Evolutionary conservation across 306 rosid genomes (phyloP), one percentile per base, ranked within the genome.

Genomic region (Adenanthera pavonina): DNA sequence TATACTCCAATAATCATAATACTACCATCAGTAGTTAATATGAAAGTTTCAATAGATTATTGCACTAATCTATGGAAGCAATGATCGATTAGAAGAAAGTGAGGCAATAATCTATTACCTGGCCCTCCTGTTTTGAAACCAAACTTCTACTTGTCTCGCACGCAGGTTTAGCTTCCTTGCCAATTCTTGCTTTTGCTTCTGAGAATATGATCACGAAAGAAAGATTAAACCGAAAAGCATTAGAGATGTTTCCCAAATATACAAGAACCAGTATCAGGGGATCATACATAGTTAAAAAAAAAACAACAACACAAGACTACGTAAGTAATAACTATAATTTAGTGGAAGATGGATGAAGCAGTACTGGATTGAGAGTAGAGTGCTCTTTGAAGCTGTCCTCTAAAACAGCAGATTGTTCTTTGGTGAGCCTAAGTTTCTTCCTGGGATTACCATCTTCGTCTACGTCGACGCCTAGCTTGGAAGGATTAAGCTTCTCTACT

Each of bases 81-180:
- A 5, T 9, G 7, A 19, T 19, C 8, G 9, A 69, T 61, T 3
- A 12, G 61, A 47, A 43, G 46, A 16, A 76, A 75, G 48, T 68
- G 34, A 8, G 52, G 15, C 5, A 8, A 46, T 43, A 34, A 43
- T 3, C 40, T 44, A 5, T 4, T 71, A 95, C 99, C 98, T 93
- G 33, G 99, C 99, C 82, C 99, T 89, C 44, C 99, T 83, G 85
- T 95, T 95, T 76, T 95, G 99, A 82, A 95, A 93, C 99, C 99
- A 95, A 72, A 95, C 99, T 84, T 95, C 99, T 75, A 95, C 94
- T 90, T 95, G 99, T 81, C 99, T 87, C 0, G 94, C 85, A 72
- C 87, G 87, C 59, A 95, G 92, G 52, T 88, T 89, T 79, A 95
- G 86, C 82, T 85, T 80, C 20, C 76, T 84, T 12, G 99, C 92